Base-by-base conservation (phyloP, 352 stramenopile genomes). In the Phytophthora pluvialis region DNA sequence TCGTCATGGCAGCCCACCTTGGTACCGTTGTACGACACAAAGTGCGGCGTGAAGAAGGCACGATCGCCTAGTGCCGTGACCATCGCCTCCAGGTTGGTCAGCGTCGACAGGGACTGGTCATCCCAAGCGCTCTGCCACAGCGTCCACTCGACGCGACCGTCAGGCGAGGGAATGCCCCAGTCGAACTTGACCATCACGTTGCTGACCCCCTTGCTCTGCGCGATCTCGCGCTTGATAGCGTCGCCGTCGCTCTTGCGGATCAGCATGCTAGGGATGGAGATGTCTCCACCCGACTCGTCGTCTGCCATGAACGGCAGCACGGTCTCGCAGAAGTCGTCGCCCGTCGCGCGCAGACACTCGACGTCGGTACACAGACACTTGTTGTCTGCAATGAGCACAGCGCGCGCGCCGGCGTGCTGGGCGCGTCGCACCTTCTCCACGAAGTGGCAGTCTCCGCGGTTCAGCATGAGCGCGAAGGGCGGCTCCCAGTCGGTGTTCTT, bases 211-310 rank as follows among this genome's bases (percentile, higher is more conserved):
- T 92, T 90, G 32, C 81, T 76, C 57, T 94, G 86, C 25, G 86
- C 75, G 55, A 90, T 91, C 44, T 82, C 80, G 25, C 89, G 85
- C 78, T 98, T 99, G 64, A 99, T 91, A 31, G 73, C 73, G 73
- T 98, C 94, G 0, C 84, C 96, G 72, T 99, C 97, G 70, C 90
- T 89, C 80, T 98, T 98, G 62, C 92, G 96, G 51, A 97, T 95
- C 28, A 99, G 70, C 87, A 99, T 98, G 36, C 90, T 97, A 8
- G 97, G 96, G 66, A 99, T 99, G 31, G 93, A 93, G 77, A 99
- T 98, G 72, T 99, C 97, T 6, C 81, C 80, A n/a, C 95, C 97
- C 45, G 84, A 97, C 51, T 98, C 97, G 65, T 99, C 97, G 64
- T 99, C 97, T 15, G 96, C 83, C 84, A 94, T 95, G 64, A 89